Conservation (phyloP, 1,139 yeast genomes). For the Kodamaea fungicola region DNA sequence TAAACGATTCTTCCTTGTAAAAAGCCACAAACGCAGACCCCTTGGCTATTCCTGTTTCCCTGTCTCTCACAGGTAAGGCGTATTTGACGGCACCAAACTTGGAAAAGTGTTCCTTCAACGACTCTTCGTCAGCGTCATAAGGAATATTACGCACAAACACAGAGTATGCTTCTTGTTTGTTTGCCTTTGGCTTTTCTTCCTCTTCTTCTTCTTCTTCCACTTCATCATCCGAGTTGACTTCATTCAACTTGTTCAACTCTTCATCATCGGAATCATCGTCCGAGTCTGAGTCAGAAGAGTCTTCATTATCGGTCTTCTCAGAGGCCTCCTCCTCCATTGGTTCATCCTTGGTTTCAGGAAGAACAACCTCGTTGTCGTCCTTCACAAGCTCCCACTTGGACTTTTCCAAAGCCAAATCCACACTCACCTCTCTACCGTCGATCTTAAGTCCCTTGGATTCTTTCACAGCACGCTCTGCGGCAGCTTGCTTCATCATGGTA, state of each 20-base stretch:
- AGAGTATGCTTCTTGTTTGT: slow-evolving; percentile 66
- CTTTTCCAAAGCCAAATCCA: slow-evolving; percentile 89
- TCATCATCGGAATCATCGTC: slow-evolving; percentile 18
- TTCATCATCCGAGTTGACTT: slow-evolving; percentile 23
- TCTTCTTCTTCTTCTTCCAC: slow-evolving; percentile 29
- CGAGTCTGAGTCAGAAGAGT: slow-evolving; percentile 26
- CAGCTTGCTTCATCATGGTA: slow-evolving; percentile 75
- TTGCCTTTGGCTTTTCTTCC: slow-evolving; percentile 32
- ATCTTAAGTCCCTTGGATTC: slow-evolving; percentile 71
- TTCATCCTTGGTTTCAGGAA: slow-evolving; percentile 18
- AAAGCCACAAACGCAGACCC: slow-evolving; percentile 98
- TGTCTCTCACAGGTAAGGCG: slow-evolving; percentile 91
- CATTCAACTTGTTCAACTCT: slow-evolving; percentile 20
- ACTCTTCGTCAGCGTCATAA: slow-evolving; percentile 85
- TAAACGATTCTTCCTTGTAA: slow-evolving; percentile 54
- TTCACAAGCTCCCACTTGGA: slow-evolving; percentile 62
- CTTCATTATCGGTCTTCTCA: slow-evolving; percentile 35
- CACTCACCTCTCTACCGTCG: slow-evolving; percentile 90
- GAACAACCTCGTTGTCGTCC: slow-evolving; percentile 21
- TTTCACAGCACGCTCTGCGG: slow-evolving; percentile 81
- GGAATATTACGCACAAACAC: slow-evolving; percentile 91
- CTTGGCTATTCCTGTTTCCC: slow-evolving; percentile 76
- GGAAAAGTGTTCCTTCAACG: slow-evolving; percentile 71
- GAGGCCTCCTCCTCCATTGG: slow-evolving; percentile 26
- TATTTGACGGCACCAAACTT: slow-evolving; percentile 86